Evolutionary conservation across 108 stramenopile genomes (phyloP), one percentile per base, ranked within the genome.

Genomic region (Nitzschia palea): DNA sequence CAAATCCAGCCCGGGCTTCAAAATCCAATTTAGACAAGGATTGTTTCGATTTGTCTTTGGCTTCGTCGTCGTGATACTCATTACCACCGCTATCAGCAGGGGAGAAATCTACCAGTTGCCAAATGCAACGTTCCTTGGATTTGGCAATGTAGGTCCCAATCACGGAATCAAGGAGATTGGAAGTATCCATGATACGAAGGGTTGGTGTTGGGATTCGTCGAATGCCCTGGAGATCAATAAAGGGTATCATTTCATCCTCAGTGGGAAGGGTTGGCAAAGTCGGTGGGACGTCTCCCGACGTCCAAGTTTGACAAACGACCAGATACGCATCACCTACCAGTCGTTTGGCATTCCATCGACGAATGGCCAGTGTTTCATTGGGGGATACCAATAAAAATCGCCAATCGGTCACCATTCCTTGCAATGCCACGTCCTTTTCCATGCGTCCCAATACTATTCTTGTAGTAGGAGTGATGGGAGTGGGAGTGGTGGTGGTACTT

Each of bases 261-360:
- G 15, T 34, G 2, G 73, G 78, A 5, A 65, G n/a, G 20, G 72
- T 55, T 4, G 69, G 63, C 26, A 27, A 17, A 10, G 4, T 33
- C 27, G 79, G 79, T 12, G 32, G 23, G 22, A 26, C 33, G 23
- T 63, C 26, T 27, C 58, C 62, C 8, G 68, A 33, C 9, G 51
- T 30, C 79, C 79, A 80, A 52, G 40, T 42, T 60, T 80, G 79
- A 23, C 67, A 56, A 22, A 75, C 69, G 10, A 73, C 52, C 40
- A 42, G 18, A 61, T 45, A 80, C 2, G 55, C 26, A 34, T 62
- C 47, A 4, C 69, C 68, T 9, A 80, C 57, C 2, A 75, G 50
- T 14, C 70, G 63, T 56, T 75, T 74, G 6, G 68, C 79, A 30
- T 75, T 74, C 42, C 70, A 35, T 0, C 45, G 53, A 30, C 40